Evolutionary conservation across 495 filamentous ascomycete species (phyloP), one percentile per base, ranked within the genome.

Genomic region (Lophiostoma macrostomum): DNA sequence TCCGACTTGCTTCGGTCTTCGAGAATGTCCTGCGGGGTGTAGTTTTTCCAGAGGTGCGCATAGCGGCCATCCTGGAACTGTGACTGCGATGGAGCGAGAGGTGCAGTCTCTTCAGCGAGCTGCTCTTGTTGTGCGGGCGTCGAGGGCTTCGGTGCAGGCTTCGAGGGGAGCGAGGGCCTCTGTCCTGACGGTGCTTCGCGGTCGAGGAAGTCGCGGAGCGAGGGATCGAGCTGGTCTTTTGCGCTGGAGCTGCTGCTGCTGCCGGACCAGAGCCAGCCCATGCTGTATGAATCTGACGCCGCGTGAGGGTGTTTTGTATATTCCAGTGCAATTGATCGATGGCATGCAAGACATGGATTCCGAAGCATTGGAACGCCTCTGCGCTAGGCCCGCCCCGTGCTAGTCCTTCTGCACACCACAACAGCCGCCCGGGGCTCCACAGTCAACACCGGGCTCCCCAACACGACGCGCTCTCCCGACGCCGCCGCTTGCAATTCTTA

Each of bases 21-120:
- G 40, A 89, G 69, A 20, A 80, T 74, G 2, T 68, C 57, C 8
- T 81, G 80, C 1, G 91, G 80, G 44, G 78, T 74, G 78, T 98
- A 96, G 37, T 79, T 86, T 67, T 84, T 86, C 93, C 93, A 98
- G 25, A 98, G 77, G 73, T 96, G 79, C 38, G 90, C 89, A 69
- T 96, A 97, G 52, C 93, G 87, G 54, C 90, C 90, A 71, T 96
- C 93, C 58, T 72, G 79, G 66, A 70, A 86, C 18, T 83, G 74
- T 5, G 83, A 84, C 51, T 79, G 71, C 32, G 71, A 52, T 6
- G 83, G 82, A 10, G 41, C 61, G 24, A 46, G 23, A 13, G 56
- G 37, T 4, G 32, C 4, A 6, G 37, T 5, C 32, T n/a, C n/a
- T n/a, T n/a, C n/a, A n/a, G 55, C 20, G 22, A 14, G 31, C 30